Percentiles rank a stretch among this genome's conserved stretches.
These are phyloP conservation scores for Wickerhamomyces hampshirensis DNA, from an alignment of 805 yeast species.

Conservation along the genomic window DNA sequence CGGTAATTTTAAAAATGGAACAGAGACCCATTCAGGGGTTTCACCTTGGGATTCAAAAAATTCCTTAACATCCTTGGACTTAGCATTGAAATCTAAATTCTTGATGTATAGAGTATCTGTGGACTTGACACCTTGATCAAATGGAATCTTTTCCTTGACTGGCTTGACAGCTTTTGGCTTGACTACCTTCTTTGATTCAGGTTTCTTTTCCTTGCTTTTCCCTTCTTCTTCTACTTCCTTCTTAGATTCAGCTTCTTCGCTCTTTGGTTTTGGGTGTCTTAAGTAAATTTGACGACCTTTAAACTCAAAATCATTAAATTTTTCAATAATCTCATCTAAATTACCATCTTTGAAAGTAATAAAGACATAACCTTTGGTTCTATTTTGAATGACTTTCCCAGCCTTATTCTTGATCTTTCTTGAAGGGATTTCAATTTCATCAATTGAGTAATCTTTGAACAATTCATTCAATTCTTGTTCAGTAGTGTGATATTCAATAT, in stretches of 20 bases:
- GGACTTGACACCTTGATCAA: slow-evolving; percentile 35
- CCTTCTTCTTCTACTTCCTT: slow-evolving; percentile 13
- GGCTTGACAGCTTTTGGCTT: slow-evolving; percentile 8
- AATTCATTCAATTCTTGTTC: slow-evolving; percentile 50
- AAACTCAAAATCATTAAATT: slow-evolving; percentile 38
- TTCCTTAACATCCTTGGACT: slow-evolving; percentile 48
- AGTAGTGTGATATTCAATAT: slow-evolving; percentile 56
- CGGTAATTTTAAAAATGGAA: slow-evolving; percentile 50
- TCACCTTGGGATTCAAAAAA: slow-evolving; percentile 42
- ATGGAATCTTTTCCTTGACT: slow-evolving; percentile 27
- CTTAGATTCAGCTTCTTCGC: slow-evolving; percentile 4
- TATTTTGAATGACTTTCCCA: slow-evolving; percentile 32
- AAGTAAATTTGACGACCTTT: slow-evolving; percentile 45
- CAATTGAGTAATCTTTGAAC: slow-evolving; percentile 43
- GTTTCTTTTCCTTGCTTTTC: slow-evolving; percentile 6
- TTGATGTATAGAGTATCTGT: slow-evolving; percentile 55
- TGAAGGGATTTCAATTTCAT: slow-evolving; percentile 49
- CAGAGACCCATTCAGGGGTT: slow-evolving; percentile 52
- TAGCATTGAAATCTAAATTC: slow-evolving; percentile 55
- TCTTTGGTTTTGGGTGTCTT: slow-evolving; percentile 45
- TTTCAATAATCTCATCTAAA: slow-evolving; percentile 36
- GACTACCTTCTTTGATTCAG: too few species aligned
- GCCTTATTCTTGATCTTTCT: slow-evolving; percentile 27
- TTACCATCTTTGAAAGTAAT: slow-evolving; percentile 44
- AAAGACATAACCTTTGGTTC: slow-evolving; percentile 55